These are phyloP conservation scores for Leucaena leucocephala DNA, from an alignment of 306 rosid species.

Conservation along the genomic window DNA sequence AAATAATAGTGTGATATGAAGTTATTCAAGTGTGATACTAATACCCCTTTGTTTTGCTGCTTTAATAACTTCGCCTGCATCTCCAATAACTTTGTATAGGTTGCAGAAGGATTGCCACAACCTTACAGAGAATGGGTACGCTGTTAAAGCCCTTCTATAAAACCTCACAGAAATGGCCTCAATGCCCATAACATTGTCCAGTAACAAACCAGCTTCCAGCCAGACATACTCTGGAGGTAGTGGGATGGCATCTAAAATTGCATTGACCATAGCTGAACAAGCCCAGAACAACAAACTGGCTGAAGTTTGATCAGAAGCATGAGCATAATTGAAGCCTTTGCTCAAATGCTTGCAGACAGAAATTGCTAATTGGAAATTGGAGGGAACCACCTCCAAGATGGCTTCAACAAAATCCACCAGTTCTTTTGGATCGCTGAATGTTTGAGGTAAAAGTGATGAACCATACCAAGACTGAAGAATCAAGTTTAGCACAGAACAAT, in stretches of 20 bases:
- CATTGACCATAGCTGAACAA: slow-evolving; percentile 69
- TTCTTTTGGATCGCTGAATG: slow-evolving; percentile 54
- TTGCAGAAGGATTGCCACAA: slow-evolving; percentile 66
- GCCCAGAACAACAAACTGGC: slow-evolving; percentile 80
- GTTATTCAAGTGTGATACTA: slow-evolving; percentile 51
- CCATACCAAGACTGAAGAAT: slow-evolving; percentile 79
- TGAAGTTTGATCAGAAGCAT: slow-evolving; percentile 40
- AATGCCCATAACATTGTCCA: slow-evolving; percentile 54
- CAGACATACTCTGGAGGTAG: slow-evolving; percentile 80
- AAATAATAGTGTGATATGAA: slow-evolving; percentile 27
- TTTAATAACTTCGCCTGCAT: slow-evolving; percentile 48
- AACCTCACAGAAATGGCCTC: slow-evolving; percentile 64
- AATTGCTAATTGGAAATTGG: slow-evolving; percentile 70
- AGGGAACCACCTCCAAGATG: slow-evolving; percentile 70
- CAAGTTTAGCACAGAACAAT: slow-evolving; percentile 64
- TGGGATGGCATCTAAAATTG: slow-evolving; percentile 74
- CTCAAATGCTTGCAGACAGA: slow-evolving; percentile 65
- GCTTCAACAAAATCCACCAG: slow-evolving; percentile 90
- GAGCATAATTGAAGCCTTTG: slow-evolving; percentile 34
- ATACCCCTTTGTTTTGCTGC: slow-evolving; percentile 80
- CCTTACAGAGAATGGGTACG: slow-evolving; percentile 75
- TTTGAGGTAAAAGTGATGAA: slow-evolving; percentile 70
- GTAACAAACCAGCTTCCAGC: slow-evolving; percentile 76
- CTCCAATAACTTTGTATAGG: slow-evolving; percentile 46
- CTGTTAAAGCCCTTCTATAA: slow-evolving; percentile 65